These are phyloP conservation scores for Suillus tomentosus DNA, from an alignment of 768 basidiomycete species.

Conservation along the genomic window DNA sequence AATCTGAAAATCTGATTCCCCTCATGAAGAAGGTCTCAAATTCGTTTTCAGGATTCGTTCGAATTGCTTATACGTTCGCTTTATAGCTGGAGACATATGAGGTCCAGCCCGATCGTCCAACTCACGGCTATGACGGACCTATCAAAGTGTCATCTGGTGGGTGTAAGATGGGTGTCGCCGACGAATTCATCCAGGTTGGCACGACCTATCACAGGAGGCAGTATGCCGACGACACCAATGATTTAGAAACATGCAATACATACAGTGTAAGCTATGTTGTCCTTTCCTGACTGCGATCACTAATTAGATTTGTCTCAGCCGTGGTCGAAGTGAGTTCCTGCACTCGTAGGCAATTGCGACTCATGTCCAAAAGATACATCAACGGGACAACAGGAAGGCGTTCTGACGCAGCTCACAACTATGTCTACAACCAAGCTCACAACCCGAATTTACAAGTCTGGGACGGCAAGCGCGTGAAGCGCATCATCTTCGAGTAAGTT, in stretches of 20 bases:
- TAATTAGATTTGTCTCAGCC: conserved; percentile 35
- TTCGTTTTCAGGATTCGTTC: not conserved
- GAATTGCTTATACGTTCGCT: not conserved
- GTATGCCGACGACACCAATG: conserved; percentile 48
- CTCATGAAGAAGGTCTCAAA: conserved; percentile 25
- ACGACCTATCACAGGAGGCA: conserved; percentile 47
- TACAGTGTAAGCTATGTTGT: conserved; percentile 45
- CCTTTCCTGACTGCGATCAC: not conserved
- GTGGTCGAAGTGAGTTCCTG: conserved; percentile 50
- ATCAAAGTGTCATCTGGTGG: conserved; percentile 30
- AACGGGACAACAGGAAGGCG: conserved; percentile 51
- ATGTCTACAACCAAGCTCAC: conserved; percentile 48
- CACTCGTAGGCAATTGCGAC: no score
- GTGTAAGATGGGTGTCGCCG: conserved; percentile 40
- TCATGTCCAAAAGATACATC: conserved; percentile 48
- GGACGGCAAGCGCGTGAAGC: conserved; percentile 43
- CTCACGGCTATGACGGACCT: conserved; percentile 26
- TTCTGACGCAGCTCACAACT: conserved; percentile 56
- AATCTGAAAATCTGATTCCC: conserved; percentile 28
- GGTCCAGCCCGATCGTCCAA: conserved; percentile 18
- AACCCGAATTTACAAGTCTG: conserved; percentile 46
- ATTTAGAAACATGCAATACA: conserved; percentile 41
- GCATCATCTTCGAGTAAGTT: conserved; percentile 51
- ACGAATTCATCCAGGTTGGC: conserved; percentile 50
- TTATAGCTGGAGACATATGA: conserved; percentile 27